These are phyloP conservation scores for Corylus avellana DNA, from an alignment of 306 rosid genomes.

Conservation along the genomic window DNA sequence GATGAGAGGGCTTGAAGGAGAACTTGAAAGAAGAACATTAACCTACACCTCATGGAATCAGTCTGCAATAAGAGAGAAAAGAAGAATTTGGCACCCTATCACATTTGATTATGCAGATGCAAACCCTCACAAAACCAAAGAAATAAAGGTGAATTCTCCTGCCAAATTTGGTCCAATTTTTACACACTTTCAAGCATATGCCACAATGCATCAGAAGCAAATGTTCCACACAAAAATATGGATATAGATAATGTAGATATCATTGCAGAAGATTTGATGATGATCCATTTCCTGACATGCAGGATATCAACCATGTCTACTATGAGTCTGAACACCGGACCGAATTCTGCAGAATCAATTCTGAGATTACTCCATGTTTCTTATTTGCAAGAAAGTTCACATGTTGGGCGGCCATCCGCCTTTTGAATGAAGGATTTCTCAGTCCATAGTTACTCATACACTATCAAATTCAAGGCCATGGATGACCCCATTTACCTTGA, in stretches of 20 bases:
- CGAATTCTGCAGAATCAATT: conserved; percentile 19
- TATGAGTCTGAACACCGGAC: conserved; percentile 24
- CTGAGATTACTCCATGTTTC: conserved; percentile 22
- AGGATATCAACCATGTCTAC: conserved; percentile 32
- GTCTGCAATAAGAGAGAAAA: conserved; percentile 13
- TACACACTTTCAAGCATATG: neutral
- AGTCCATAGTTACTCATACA: conserved; percentile 6
- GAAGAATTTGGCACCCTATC: conserved; percentile 39
- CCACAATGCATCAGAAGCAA: neutral
- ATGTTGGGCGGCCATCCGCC: conserved; percentile 17
- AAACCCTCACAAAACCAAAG: conserved; percentile 12
- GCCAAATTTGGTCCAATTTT: neutral
- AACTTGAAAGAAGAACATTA: conserved; percentile 36
- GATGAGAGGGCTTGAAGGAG: conserved; percentile 29
- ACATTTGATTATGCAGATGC: conserved; percentile 30
- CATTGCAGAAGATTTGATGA: neutral
- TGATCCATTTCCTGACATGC: conserved; percentile 1
- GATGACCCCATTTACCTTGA: neutral
- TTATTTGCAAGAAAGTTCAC: conserved; percentile 44
- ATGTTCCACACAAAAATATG: neutral
- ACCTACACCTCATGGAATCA: conserved; percentile 38
- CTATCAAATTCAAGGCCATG: neutral
- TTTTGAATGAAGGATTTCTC: conserved; percentile 16
- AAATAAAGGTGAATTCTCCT: conserved; percentile 32
- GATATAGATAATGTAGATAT: neutral